A percentile compares a stretch with the other conserved stretches of the same genome.
Conservation (phyloP, 2,329 filamentous ascomycete species). For the Paraconiothyrium brasiliense region DNA sequence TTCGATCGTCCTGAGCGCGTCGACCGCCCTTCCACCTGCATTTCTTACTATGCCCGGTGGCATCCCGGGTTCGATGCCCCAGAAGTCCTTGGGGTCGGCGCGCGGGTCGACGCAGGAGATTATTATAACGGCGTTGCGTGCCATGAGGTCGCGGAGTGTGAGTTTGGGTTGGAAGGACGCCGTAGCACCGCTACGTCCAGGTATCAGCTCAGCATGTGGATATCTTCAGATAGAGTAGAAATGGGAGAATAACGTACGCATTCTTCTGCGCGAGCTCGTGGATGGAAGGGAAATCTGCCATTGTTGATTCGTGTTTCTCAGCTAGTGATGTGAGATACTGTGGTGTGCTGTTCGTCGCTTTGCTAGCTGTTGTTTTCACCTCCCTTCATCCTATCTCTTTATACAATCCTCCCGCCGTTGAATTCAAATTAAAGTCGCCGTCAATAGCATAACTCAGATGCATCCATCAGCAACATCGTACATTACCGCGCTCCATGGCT, state of each 20-base stretch:
- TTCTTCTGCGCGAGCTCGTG: not conserved
- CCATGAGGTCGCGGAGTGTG: not conserved
- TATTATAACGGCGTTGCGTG: not conserved
- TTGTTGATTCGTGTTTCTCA: too few species aligned
- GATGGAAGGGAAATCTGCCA: not conserved
- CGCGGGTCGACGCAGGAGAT: constrained; percentile 8
- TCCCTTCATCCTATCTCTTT: too few species aligned
- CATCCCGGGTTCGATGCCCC: not conserved
- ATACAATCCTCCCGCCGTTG: too few species aligned
- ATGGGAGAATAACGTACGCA: not conserved
- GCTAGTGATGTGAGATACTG: too few species aligned
- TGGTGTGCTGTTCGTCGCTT: too few species aligned
- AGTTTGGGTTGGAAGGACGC: not conserved
- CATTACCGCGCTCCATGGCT: too few species aligned
- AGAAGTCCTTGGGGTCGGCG: constrained; percentile 8
- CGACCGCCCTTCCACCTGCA: not conserved
- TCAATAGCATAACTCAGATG: too few species aligned
- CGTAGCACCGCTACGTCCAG: not conserved
- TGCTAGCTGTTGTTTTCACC: too few species aligned
- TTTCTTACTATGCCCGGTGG: not conserved
- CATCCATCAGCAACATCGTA: too few species aligned
- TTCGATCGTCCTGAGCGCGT: not conserved
- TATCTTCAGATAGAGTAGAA: not conserved
- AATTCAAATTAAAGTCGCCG: too few species aligned
- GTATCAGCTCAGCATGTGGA: not conserved